Evolutionary conservation across 2,329 filamentous ascomycete species (phyloP).

Genomic region (Cytospora piceae): DNA sequence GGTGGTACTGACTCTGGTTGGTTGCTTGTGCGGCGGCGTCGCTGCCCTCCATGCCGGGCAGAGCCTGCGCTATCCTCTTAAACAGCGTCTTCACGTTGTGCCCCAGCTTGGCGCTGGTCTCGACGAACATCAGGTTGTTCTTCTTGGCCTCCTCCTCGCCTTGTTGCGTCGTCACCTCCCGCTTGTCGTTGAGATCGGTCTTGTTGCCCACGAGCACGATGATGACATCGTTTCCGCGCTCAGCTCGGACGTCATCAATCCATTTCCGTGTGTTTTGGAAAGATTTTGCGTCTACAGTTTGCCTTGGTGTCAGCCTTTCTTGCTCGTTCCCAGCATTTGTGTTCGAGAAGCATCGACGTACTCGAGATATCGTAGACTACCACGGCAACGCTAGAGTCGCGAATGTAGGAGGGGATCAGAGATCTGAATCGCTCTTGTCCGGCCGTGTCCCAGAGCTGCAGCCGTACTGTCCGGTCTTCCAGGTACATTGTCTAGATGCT

Average conservation of each 20-base stretch:
- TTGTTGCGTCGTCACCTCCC: conserved; percentile 93
- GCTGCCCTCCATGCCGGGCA: conserved; percentile 96
- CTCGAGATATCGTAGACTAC: conserved; percentile 99
- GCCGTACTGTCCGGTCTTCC: conserved; percentile 93
- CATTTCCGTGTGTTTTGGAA: conserved; percentile 99
- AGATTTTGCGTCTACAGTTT: conserved; percentile 75
- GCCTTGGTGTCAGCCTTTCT: conserved; percentile 12
- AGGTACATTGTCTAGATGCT: conserved; percentile 91
- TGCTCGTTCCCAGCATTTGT: conserved; percentile 11
- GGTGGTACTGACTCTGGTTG: conserved; percentile 70
- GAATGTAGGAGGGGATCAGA: conserved; percentile 96
- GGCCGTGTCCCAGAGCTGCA: conserved; percentile 98
- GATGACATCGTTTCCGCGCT: conserved; percentile 97
- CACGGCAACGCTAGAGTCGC: conserved; percentile 95
- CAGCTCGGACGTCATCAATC: conserved; percentile 97
- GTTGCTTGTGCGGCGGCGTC: conserved; percentile 73
- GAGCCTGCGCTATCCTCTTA: conserved; percentile 94
- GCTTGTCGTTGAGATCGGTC: conserved; percentile 97
- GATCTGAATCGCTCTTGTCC: conserved; percentile 97
- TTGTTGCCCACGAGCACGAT: conserved; percentile 99
- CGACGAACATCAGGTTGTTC: conserved; percentile 98
- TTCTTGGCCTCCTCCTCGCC: conserved; percentile 98
- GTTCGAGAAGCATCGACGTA: conserved; percentile 43
- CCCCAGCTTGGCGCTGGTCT: conserved; percentile 96
- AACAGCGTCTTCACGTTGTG: conserved; percentile 98